Conservation (phyloP, 2,329 filamentous ascomycete species). For the Aspergillus novoparasiticus region DNA sequence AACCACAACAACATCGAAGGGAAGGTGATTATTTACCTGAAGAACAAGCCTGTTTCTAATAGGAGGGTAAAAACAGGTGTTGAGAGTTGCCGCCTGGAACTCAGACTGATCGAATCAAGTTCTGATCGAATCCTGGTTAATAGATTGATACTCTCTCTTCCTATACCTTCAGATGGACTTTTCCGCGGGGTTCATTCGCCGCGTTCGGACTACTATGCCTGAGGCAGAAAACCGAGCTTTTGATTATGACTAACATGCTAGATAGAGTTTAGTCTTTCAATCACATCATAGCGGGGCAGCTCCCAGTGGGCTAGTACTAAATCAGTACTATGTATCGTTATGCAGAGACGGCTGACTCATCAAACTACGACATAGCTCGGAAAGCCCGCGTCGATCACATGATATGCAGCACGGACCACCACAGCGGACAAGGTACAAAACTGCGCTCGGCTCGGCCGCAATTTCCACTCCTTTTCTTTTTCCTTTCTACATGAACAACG, state of each 20-base stretch:
- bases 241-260: neutral
- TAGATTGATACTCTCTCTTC: neutral
- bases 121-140: neutral
- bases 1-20: neutral
- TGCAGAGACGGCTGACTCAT: slow-evolving; percentile 4
- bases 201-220: slow-evolving; percentile 18
- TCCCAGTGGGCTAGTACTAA: neutral
- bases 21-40: neutral
- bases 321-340: neutral
- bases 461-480: slow-evolving; percentile 29
- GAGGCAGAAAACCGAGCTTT: neutral
- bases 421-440: neutral
- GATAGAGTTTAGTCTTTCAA: neutral
- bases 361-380: too few relatives aligned
- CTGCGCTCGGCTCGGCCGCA: slow-evolving; percentile 17
- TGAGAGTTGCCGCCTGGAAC: neutral
- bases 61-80: neutral
- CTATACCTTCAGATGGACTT: neutral
- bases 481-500: slow-evolving; percentile 57
- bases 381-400: slow-evolving; percentile 20
- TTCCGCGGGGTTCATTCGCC: slow-evolving; percentile 16
- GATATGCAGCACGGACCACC: slow-evolving; percentile 19
- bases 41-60: neutral
- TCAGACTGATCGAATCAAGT: neutral
- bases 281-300: neutral